These are phyloP conservation scores for Begonia loranthoides DNA, from an alignment of 306 rosid species.

Conservation along the genomic window DNA sequence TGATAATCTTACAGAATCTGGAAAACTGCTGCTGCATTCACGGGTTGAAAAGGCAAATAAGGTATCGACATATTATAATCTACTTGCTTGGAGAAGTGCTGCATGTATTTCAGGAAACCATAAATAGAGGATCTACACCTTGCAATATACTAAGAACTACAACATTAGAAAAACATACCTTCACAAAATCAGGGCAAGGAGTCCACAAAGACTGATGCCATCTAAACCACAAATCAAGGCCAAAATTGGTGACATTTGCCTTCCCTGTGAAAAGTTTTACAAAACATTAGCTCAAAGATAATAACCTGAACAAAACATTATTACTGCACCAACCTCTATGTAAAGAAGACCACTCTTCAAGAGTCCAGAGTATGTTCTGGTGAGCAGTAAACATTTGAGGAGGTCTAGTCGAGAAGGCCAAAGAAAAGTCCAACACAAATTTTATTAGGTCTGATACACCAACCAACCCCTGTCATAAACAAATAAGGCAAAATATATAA, in stretches of 20 bases:
- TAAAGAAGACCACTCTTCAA: slow-evolving; percentile 37
- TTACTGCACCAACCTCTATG: slow-evolving; percentile 43
- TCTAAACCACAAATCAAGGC: slow-evolving; percentile 78
- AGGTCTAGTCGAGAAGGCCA: slow-evolving; percentile 68
- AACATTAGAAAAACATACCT: slow-evolving; percentile 24
- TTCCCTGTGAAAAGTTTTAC: slow-evolving; percentile 22
- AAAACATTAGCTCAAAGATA: background rate
- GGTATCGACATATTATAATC: slow-evolving; percentile 32
- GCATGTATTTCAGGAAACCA: slow-evolving; percentile 7
- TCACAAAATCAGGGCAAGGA: slow-evolving; percentile 27
- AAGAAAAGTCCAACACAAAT: slow-evolving; percentile 40
- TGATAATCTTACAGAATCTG: slow-evolving; percentile 51
- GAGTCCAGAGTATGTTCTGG: slow-evolving; percentile 57
- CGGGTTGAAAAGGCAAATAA: slow-evolving; percentile 48
- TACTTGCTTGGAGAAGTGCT: slow-evolving; percentile 39
- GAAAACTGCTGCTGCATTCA: slow-evolving; percentile 50
- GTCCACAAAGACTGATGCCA: slow-evolving; percentile 93
- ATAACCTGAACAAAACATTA: slow-evolving; percentile 1
- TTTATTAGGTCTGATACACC: slow-evolving; percentile 29
- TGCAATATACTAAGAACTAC: background rate
- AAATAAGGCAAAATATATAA: slow-evolving; percentile 8
- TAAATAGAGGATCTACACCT: slow-evolving; percentile 1
- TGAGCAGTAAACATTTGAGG: slow-evolving; percentile 82
- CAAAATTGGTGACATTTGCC: slow-evolving; percentile 41
- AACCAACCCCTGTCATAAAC: slow-evolving; percentile 23